Evolutionary conservation across 2,329 filamentous ascomycete species (phyloP), one percentile per base, ranked within the genome.

Genomic region (Phaeosphaeria sp.): DNA sequence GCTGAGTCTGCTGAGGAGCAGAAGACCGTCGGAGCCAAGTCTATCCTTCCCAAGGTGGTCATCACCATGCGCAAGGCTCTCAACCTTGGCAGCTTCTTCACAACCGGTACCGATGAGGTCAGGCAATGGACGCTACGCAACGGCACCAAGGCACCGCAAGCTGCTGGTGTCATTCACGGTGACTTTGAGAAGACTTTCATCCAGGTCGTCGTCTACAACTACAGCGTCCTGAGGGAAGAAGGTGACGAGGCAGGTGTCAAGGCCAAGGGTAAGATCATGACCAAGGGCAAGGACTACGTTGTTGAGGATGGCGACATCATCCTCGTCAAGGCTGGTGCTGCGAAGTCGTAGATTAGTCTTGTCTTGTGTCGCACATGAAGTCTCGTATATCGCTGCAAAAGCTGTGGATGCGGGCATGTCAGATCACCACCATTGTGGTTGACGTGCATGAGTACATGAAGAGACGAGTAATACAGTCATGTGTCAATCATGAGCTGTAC

Each of bases 131-230:
- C 95, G 23, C 92, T 99, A 76, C 89, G 95, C 58, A 93, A 91
- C 73, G 93, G 93, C 69, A 97, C 90, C 76, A 99, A 99, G 84
- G 95, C 95, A n/a, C 95, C 95, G 18, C 91, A 96, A 75, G 95
- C 95, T 47, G 95, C 95, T 39, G 95, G 95, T 85, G 95, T 99
- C 63, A 99, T 99, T 68, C 95, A 99, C 82, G 92, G 90, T 67
- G 95, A 99, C 78, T 98, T 99, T 67, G 95, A 99, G 81, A 99
- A 99, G 89, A 99, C 96, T 0, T 99, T 99, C 77, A 99, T 99
- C 72, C 96, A 99, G 82, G 90, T 85, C 63, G 86, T 99, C 64
- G 93, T 97, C 27, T 98, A 96, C 83, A 98, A 97, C 83, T 99
- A 88, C 81, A 83, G 77, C 23, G 81, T 85, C 1, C 82, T 99